These are phyloP conservation scores for Wickerhamomyces queroliae DNA, from an alignment of 805 yeast species.

Conservation along the genomic window DNA sequence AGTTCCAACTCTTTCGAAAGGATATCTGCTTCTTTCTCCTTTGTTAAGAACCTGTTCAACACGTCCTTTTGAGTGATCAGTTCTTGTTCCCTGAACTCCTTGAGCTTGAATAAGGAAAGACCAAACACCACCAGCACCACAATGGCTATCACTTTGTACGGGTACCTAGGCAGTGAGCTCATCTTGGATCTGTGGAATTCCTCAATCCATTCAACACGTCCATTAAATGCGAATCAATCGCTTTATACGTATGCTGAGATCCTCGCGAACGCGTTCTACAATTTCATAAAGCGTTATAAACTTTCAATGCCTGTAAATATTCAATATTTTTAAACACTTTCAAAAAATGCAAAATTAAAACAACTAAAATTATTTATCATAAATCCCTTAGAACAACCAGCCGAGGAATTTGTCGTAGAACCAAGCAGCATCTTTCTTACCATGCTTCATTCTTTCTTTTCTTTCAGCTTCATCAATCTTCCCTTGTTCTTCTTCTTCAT, in stretches of 20 bases:
- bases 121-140: not conserved
- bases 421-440: conserved; percentile 35
- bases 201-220: too few relatives aligned
- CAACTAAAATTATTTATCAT: too few relatives aligned
- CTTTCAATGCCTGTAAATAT: too few relatives aligned
- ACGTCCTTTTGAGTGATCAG: not conserved
- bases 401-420: conserved; percentile 41
- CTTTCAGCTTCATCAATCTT: conserved; percentile 21
- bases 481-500: conserved; percentile 23
- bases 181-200: too few relatives aligned
- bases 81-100: not conserved
- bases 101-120: not conserved
- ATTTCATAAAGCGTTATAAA: too few relatives aligned
- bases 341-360: too few relatives aligned
- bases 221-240: too few relatives aligned
- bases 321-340: too few relatives aligned
- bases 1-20: not conserved
- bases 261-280: too few relatives aligned
- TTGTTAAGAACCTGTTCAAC: not conserved
- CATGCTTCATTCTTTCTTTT: conserved; percentile 18
- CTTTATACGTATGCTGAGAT: too few relatives aligned
- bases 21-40: not conserved
- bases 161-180: not conserved
- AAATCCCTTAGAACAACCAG: conserved; percentile 36
- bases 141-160: not conserved